phyloP scores from a whole-genome alignment of 495 filamentous ascomycete genomes.

The Hypoxylon cercidicola region DNA sequence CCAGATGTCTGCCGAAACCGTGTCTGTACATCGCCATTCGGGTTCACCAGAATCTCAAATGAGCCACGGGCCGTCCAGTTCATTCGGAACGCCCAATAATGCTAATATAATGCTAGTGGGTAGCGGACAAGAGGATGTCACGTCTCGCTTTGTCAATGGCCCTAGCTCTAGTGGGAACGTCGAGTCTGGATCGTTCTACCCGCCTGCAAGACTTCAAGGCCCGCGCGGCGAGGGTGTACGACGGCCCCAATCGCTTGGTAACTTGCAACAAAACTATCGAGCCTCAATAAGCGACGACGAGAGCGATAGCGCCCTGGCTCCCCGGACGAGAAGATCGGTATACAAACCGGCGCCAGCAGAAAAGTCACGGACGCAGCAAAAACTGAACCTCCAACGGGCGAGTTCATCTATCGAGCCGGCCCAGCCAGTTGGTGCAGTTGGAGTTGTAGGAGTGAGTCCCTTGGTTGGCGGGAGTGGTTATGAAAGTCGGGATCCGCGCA shows the following conservation, averaged over 20 bases:
- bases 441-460: slow-evolving; percentile 49
- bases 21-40: slow-evolving; percentile 56
- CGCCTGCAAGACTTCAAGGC: slow-evolving; percentile 23
- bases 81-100: slow-evolving; percentile 53
- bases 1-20: slow-evolving; percentile 67
- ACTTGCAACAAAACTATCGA: slow-evolving; percentile 44
- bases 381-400: slow-evolving; percentile 74
- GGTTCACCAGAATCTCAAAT: slow-evolving; percentile 53
- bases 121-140: slow-evolving; percentile 59
- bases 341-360: slow-evolving; percentile 54
- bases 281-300: slow-evolving; percentile 47
- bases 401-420: slow-evolving; percentile 70
- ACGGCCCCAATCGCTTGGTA: slow-evolving; percentile 51
- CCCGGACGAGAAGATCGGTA: slow-evolving; percentile 45
- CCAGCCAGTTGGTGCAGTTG: slow-evolving; percentile 52
- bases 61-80: slow-evolving; percentile 50
- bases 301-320: slow-evolving; percentile 52
- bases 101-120: slow-evolving; percentile 47
- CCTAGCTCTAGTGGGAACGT: slow-evolving; percentile 46
- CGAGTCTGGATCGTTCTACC: slow-evolving; percentile 45
- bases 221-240: slow-evolving; percentile 39
- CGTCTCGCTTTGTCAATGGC: slow-evolving; percentile 63
- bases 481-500: slow-evolving; percentile 61
- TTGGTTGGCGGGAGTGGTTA: slow-evolving; percentile 54
- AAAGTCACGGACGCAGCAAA: slow-evolving; percentile 74